Base-by-base conservation (phyloP, 1,284 basidiomycete species). In the Pholiota adiposa region DNA sequence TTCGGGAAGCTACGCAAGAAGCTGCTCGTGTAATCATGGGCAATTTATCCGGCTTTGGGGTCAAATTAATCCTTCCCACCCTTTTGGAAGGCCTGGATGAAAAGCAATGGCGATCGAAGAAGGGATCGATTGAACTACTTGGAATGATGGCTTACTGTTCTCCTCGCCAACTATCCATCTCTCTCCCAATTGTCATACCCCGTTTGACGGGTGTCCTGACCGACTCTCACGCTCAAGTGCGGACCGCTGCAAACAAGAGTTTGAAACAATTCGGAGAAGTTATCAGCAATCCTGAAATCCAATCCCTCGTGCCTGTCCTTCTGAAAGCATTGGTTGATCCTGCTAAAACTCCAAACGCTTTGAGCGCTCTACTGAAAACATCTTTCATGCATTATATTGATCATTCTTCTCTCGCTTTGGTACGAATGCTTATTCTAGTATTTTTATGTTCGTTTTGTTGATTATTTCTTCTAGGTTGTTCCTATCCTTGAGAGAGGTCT, bases 61-160 rank as follows among this genome's bases (percentile, higher is more conserved):
- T 99, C 73, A 99, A 99, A 78, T 85, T 96, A 54, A 96, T 99
- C 63, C 79, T 99, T 5, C 97, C 97, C 0, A 91, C 92, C 1
- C 76, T 99, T 7, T 83, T 99, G 4, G 90, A 89, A 34, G 97
- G 96, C 34, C 80, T 99, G 50, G 96, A 98, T 67, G 97, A 99
- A 74, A 98, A 98, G 74, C 97, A 99, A 73, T 99, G 97, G 97
- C 85, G 97, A 27, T 95, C 96, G 1, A 99, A 99, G 81, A 98
- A 98, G 79, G 97, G 85, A 1, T 97, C 96, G 2, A 98, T 99
- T 65, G 97, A 99, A 73, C 78, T 99, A n/a, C 81, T 99, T 57
- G 97, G 97, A 36, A 93, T 96, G 80, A 99, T 99, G 96, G 97
- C 97, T 0, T 99, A 97, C 76, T 97, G 97, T 76, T 96, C 97